Conservation (phyloP, 2,329 filamentous ascomycete species). For the Aspergillus pseudoterreus region DNA sequence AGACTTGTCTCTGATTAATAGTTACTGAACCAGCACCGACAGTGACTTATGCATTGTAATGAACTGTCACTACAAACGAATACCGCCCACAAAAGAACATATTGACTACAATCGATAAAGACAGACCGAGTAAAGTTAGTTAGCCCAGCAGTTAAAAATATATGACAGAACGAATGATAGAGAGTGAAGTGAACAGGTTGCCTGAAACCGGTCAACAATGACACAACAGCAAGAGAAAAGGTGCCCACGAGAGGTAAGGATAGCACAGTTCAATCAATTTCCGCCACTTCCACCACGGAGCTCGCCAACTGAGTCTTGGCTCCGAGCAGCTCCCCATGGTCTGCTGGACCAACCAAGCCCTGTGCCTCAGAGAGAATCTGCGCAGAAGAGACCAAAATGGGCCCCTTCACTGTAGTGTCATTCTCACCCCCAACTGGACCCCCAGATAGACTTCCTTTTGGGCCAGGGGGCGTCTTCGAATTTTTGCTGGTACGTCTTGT, state of each 20-base stretch:
- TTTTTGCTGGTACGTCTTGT: constrained; percentile 20
- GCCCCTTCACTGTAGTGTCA: constrained; percentile 14
- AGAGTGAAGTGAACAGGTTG: too few relatives aligned
- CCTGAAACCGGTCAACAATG: not conserved
- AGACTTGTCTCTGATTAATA: too few relatives aligned
- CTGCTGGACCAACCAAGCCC: constrained; percentile 11
- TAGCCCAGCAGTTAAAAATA: too few relatives aligned
- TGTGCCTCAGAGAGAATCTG: constrained; percentile 17
- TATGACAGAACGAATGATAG: too few relatives aligned
- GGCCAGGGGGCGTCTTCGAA: constrained; percentile 16
- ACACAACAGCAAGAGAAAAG: not conserved
- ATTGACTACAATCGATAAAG: too few relatives aligned
- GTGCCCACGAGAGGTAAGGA: not conserved
- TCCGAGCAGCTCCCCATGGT: constrained; percentile 18
- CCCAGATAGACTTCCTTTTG: constrained; percentile 22
- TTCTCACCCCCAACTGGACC: constrained; percentile 15
- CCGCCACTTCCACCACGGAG: constrained; percentile 8
- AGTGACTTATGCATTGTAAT: too few relatives aligned
- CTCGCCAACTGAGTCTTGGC: constrained; percentile 8
- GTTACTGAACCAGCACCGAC: too few relatives aligned
- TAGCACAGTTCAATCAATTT: constrained; percentile 14
- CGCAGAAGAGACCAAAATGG: constrained; percentile 13
- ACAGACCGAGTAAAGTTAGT: too few relatives aligned
- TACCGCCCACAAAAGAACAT: too few relatives aligned
- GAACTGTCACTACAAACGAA: too few relatives aligned